Base-by-base conservation (phyloP, 371 early-diverging fungal genomes). In the Rhizomucor miehei region DNA sequence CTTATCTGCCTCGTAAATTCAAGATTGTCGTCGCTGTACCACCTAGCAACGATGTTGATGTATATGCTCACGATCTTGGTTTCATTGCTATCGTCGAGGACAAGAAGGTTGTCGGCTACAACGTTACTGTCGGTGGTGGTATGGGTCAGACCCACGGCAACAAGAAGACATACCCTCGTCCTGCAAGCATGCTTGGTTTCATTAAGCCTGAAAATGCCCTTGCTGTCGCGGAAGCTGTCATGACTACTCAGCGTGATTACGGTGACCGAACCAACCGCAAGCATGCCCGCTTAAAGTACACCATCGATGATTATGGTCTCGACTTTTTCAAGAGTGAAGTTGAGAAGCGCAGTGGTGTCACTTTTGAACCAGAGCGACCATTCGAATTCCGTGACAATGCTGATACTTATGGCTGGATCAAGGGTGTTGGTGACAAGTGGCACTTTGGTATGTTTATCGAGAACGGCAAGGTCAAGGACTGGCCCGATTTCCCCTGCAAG, bases 111-210 rank as follows among this genome's bases (percentile, higher is more conserved):
- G 71, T 89, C 40, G 96, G 96, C 49, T 95, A 89, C 82, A 95
- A 93, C 67, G 89, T 94, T 34, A 87, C 90, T 37, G 89, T 95
- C 48, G 96, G 96, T 66, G 96, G 96, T 67, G 96, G 96, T 57
- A 94, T 95, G 96, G 96, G 96, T 64, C 88, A 89, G 89, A 94
- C 96, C 25, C 96, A 95, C 78, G 91, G 92, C 63, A 94, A 93
- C 89, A 91, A 91, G 67, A 92, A 91, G 83, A 95, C 96, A 11
- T 95, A 91, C 63, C 96, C 96, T 44, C 84, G 91, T 36, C 81
- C 91, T 49, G 94, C 89, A 0, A 79, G 88, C 20, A 52, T 85
- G 24, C 70, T 95, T 19, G 92, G 92, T 50, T 95, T 87, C 70
- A 75, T 85, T 55, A 85, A 89, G 43, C 79, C 86, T 50, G 90